Evolutionary conservation across 805 yeast species (phyloP), one percentile per base, ranked within the genome.

Genomic region (Komagataella phaffii): DNA sequence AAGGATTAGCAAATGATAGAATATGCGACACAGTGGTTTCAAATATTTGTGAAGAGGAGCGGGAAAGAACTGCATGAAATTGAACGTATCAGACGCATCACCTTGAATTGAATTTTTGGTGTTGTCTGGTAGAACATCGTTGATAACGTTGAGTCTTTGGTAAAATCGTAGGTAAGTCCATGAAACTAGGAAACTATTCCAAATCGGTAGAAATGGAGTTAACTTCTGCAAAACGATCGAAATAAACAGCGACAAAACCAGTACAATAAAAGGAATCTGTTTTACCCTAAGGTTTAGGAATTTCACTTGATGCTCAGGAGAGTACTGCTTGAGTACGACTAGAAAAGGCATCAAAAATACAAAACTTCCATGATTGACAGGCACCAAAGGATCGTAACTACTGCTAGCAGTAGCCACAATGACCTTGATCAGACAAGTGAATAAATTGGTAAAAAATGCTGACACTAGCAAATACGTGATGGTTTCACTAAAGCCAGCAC

Each of bases 81-180:
- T 81, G 70, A 90, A 90, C 1, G 91, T 85, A 57, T 90, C 96
- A 0, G 93, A 82, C 0, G 96, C 95, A 64, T 89, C 96, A 44
- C 97, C 96, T 24, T 76, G 65, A 8, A 81, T 67, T 21, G 72
- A 62, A 40, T 58, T 50, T 21, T 50, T 56, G 82, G 67, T n/a
- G 72, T 63, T 47, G 79, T 81, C 46, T 43, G 64, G 68, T 47
- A 66, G 57, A 18, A 64, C 53, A 24, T 61, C 64, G 14, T 43
- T 36, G 6, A 61, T 45, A 45, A 60, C 59, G 24, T 59, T 66
- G 48, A 77, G 73, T 14, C 75, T 61, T 60, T 88, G 93, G 69
- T 69, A 81, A 64, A 88, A 90, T 57, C 98, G 75, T 58, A 90
- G 71, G 62, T 88, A 91, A 48, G 68, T 61, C 87, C 91, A 90